Percentiles rank a stretch among this genome's conserved stretches.
These are phyloP conservation scores for Aureobasidium namibiae DNA, from an alignment of 2,329 filamentous ascomycete genomes.

Conservation along the genomic window DNA sequence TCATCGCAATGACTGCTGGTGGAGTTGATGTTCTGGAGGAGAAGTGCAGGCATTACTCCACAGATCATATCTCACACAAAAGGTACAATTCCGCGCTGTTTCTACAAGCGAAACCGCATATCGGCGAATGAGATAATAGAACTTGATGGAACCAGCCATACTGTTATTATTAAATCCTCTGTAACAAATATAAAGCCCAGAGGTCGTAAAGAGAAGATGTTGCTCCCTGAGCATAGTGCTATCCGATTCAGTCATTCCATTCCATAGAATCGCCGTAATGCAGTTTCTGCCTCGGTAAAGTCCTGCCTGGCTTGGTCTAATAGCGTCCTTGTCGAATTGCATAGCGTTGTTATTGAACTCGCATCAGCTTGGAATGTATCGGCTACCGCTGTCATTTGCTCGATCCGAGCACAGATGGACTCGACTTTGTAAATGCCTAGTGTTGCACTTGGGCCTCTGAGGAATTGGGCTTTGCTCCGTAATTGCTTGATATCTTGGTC, in stretches of 20 bases:
- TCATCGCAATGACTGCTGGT: background rate
- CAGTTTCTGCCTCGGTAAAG: background rate
- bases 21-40: background rate
- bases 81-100: background rate
- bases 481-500: background rate
- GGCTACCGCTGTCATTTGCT: slow-evolving; percentile 8
- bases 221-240: background rate
- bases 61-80: background rate
- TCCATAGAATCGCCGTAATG: background rate
- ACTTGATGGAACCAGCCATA: background rate
- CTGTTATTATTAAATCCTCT: slow-evolving; percentile 1
- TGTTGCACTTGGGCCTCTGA: slow-evolving; percentile 3
- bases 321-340: background rate
- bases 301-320: slow-evolving; percentile 1
- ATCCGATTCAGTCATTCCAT: slow-evolving; percentile 1
- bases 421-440: slow-evolving; percentile 7
- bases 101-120: background rate
- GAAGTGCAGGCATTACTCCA: background rate
- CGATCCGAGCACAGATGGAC: background rate
- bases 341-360: background rate
- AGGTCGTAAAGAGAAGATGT: background rate
- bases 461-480: background rate
- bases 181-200: background rate
- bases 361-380: background rate
- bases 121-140: background rate